Evolutionary conservation across 2,329 filamentous ascomycete genomes (phyloP).

Genomic region (Juglanconis oblonga): DNA sequence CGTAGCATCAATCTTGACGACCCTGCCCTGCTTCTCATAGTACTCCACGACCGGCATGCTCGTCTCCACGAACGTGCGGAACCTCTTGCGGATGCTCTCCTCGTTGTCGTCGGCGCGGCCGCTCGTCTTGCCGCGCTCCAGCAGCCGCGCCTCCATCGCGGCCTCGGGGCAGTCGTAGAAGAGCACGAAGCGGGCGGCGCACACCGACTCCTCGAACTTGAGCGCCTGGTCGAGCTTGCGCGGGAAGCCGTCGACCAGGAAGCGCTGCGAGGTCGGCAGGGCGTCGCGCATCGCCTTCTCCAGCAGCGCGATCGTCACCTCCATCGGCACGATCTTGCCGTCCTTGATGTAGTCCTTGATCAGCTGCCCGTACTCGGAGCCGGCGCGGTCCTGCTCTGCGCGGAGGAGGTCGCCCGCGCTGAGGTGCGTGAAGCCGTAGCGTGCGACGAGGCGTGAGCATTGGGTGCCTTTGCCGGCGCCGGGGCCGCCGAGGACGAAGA

Average conservation of each 20-base stretch:
- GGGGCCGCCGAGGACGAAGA: constrained; percentile 48
- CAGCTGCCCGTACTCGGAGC: constrained; percentile 85
- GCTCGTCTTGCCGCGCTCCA: constrained; percentile 90
- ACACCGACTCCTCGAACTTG: constrained; percentile 89
- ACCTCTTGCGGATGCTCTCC: constrained; percentile 94
- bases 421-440: constrained; percentile 90
- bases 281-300: constrained; percentile 86
- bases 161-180: constrained; percentile 94
- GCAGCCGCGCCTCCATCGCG: constrained; percentile 77
- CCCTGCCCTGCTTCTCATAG: constrained; percentile 72
- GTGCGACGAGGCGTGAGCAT: constrained; percentile 79
- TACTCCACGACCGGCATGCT: constrained; percentile 96
- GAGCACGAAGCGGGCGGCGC: constrained; percentile 77
- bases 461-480: constrained; percentile 97
- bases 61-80: constrained; percentile 89
- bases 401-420: constrained; percentile 91
- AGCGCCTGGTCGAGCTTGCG: constrained; percentile 95
- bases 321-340: constrained; percentile 97
- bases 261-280: constrained; percentile 65
- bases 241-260: constrained; percentile 82
- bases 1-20: constrained; percentile 76
- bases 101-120: constrained; percentile 91
- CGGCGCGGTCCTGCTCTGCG: constrained; percentile 84
- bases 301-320: constrained; percentile 88
- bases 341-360: constrained; percentile 94